Evolutionary conservation across 495 filamentous ascomycete species (phyloP).

Genomic region (Aspergillus campestris): DNA sequence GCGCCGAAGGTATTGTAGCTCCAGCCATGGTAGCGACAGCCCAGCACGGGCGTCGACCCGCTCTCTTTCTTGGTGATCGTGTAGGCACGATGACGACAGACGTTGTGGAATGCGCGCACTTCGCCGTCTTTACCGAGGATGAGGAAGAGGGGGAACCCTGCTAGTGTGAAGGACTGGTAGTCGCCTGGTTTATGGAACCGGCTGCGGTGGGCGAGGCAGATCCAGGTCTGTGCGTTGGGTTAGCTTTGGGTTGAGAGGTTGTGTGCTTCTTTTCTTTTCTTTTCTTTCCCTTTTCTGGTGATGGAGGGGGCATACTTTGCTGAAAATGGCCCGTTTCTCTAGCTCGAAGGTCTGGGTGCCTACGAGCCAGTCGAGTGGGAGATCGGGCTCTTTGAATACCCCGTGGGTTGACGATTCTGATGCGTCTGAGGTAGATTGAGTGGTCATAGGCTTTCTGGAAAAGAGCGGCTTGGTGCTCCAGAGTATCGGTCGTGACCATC

Average conservation of each 20-base stretch:
- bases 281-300: neutral
- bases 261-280: neutral
- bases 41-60: slow-evolving; percentile 42
- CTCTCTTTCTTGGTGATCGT: slow-evolving; percentile 43
- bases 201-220: slow-evolving; percentile 37
- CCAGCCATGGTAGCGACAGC: slow-evolving; percentile 58
- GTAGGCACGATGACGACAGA: slow-evolving; percentile 51
- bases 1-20: slow-evolving; percentile 48
- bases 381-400: slow-evolving; percentile 28
- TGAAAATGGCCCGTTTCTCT: slow-evolving; percentile 46
- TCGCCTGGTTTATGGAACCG: slow-evolving; percentile 41
- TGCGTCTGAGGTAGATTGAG: neutral
- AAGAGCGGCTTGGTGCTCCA: neutral
- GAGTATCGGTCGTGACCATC: neutral
- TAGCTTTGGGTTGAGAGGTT: neutral
- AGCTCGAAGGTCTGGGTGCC: slow-evolving; percentile 39
- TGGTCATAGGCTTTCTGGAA: neutral
- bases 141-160: slow-evolving; percentile 42
- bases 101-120: slow-evolving; percentile 52
- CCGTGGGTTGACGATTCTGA: neutral
- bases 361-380: slow-evolving; percentile 40
- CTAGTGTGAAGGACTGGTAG: slow-evolving; percentile 41
- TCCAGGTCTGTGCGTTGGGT: slow-evolving; percentile 30
- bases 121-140: slow-evolving; percentile 37
- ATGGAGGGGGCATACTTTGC: slow-evolving; percentile 22